phyloP scores from a whole-genome alignment of 2,329 filamentous ascomycete species.

The Fusarium caatingaense region DNA sequence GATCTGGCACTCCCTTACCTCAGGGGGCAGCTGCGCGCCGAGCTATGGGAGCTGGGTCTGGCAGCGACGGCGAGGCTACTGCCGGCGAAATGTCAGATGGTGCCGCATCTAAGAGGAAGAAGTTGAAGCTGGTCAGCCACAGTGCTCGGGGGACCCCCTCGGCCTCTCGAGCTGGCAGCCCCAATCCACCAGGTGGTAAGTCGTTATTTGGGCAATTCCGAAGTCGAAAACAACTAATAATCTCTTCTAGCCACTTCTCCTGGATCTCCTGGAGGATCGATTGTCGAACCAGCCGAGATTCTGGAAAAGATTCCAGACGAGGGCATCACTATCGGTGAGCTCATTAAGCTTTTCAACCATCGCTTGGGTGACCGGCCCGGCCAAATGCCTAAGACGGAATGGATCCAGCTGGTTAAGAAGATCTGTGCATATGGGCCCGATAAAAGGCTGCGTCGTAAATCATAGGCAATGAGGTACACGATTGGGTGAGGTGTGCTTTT shows the following conservation, averaged over 20 bases:
- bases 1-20: slow-evolving; percentile 66
- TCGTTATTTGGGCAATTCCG: neutral
- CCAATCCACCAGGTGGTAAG: slow-evolving; percentile 59
- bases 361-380: slow-evolving; percentile 65
- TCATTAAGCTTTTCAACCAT: slow-evolving; percentile 65
- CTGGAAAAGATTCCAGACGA: slow-evolving; percentile 64
- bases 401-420: slow-evolving; percentile 69
- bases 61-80: slow-evolving; percentile 79
- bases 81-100: slow-evolving; percentile 75
- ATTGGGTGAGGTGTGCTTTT: slow-evolving; percentile 2
- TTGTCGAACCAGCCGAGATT: slow-evolving; percentile 65
- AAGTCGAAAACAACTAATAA: slow-evolving; percentile 19
- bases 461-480: slow-evolving; percentile 36
- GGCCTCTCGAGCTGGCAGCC: slow-evolving; percentile 72
- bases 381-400: slow-evolving; percentile 65
- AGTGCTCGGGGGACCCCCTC: slow-evolving; percentile 64
- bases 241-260: slow-evolving; percentile 49
- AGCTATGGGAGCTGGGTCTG: slow-evolving; percentile 64
- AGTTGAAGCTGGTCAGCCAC: slow-evolving; percentile 63
- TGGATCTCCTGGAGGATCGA: slow-evolving; percentile 48
- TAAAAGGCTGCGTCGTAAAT: slow-evolving; percentile 62
- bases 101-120: slow-evolving; percentile 62
- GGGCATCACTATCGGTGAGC: slow-evolving; percentile 65
- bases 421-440: slow-evolving; percentile 65
- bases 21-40: slow-evolving; percentile 54